phyloP scores from a whole-genome alignment of 306 rosid genomes.

The Cucumis melo region DNA sequence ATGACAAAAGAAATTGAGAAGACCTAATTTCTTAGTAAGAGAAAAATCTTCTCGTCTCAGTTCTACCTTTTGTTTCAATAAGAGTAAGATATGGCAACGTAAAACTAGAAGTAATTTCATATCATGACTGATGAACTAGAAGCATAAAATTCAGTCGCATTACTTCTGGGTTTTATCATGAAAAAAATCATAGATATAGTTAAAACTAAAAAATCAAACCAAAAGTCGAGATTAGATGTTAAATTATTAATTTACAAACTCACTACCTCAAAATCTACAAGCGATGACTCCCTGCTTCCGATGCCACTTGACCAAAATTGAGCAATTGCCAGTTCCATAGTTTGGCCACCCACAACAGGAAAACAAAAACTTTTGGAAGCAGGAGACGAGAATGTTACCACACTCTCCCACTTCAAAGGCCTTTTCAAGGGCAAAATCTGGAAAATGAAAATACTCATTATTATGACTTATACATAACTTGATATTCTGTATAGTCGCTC shows the following conservation, averaged over 20 bases:
- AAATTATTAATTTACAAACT: background rate
- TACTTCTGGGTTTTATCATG: background rate
- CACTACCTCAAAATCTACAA: conserved; percentile 83
- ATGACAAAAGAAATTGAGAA: background rate
- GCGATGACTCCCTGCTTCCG: conserved; percentile 68
- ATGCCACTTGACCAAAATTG: conserved; percentile 97
- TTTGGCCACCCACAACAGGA: conserved; percentile 78
- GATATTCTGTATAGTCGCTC: conserved; percentile 5
- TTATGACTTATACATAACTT: conserved; percentile 9
- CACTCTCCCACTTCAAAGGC: conserved; percentile 76
- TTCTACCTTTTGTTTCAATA: background rate
- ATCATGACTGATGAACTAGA: background rate
- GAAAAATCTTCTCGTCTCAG: background rate
- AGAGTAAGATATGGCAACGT: background rate
- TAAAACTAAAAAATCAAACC: background rate
- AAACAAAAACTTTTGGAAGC: conserved; percentile 66
- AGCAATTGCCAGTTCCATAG: conserved; percentile 73
- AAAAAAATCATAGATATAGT: background rate
- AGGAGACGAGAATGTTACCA: conserved; percentile 63
- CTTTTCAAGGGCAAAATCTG: conserved; percentile 77
- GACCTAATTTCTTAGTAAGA: background rate
- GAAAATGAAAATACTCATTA: conserved; percentile 24
- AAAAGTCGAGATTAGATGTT: background rate
- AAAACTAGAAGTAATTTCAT: background rate
- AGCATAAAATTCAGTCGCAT: background rate